Percentiles rank a stretch among this genome's conserved stretches.
phyloP scores from a whole-genome alignment of 75 land plant genomes.

The Sequoiadendron giganteum region DNA sequence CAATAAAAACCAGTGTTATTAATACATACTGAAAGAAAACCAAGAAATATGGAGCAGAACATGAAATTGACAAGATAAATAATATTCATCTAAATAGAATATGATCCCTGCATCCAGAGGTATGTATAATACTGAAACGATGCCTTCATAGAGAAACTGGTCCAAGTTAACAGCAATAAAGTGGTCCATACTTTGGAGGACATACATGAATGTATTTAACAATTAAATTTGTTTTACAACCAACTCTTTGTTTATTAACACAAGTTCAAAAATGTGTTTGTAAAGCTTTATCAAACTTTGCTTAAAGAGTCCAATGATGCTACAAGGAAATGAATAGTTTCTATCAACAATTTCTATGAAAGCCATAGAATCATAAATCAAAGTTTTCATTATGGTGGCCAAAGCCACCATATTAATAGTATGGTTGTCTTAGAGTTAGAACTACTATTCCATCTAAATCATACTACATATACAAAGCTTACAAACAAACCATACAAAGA shows the following conservation, averaged over 20 bases:
- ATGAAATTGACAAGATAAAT: no score
- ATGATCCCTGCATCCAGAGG: no score
- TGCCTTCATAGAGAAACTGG: no score
- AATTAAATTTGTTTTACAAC: no score
- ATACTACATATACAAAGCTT: background rate
- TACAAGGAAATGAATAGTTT: background rate
- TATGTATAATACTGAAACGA: no score
- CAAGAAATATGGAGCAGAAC: no score
- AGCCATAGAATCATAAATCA: background rate
- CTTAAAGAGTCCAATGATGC: background rate
- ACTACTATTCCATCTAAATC: background rate
- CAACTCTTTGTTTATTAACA: background rate
- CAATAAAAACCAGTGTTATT: no score
- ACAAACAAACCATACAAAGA: background rate
- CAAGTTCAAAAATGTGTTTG: background rate
- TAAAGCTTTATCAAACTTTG: background rate
- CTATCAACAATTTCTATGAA: background rate
- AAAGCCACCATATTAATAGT: background rate
- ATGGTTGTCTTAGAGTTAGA: background rate
- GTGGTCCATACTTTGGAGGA: background rate
- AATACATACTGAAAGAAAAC: no score
- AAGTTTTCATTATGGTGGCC: background rate
- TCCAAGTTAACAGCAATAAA: background rate
- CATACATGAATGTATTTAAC: background rate
- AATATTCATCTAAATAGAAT: no score